Evolutionary conservation across 441 rosid species (phyloP), one percentile per base, ranked within the genome.

Genomic region (Cnidoscolus chayamansa): DNA sequence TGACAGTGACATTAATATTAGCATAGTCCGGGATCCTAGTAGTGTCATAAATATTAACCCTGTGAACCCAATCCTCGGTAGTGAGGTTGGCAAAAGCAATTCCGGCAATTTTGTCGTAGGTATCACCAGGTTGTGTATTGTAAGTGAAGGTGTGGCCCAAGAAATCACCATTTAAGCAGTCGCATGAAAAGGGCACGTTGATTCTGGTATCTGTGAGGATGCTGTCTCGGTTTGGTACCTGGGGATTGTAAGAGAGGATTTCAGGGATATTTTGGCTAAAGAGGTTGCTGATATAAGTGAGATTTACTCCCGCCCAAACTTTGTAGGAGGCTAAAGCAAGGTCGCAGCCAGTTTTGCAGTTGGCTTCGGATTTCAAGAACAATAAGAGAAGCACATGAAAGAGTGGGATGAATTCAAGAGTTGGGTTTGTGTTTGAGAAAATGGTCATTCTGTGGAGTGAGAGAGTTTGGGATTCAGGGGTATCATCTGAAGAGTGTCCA

Each of bases 311-410:
- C 37, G 7, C 0, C 72, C 79, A 79, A 12, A 85, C 40, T 73
- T 80, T 85, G 80, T 83, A 93, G 16, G 92, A 86, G 20, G 89
- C 90, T 2, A 88, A 59, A 56, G 90, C 86, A 40, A 66, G 19
- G 45, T 63, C 80, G 68, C 92, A 88, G 2, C 86, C 84, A 7
- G 67, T 55, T 65, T 51, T 74, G 68, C 90, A 85, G n/a, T 71
- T 82, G 60, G 87, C 76, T 59, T 84, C 79, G 25, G 70, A 40
- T 43, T 65, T 63, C 12, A 69, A 49, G 0, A 10, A 12, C 4
- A 51, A 9, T 10, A 68, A 16, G 15, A 72, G 37, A 15, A 74
- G 74, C 25, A 19, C 4, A 45, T 2, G 59, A 30, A 56, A 49
- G 12, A 63, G 48, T 11, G 32, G 16, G 25, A 58, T 11, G 47